Evolutionary conservation across 164 flowering plant species (phyloP).

Genomic region (Liriodendron chinense): DNA sequence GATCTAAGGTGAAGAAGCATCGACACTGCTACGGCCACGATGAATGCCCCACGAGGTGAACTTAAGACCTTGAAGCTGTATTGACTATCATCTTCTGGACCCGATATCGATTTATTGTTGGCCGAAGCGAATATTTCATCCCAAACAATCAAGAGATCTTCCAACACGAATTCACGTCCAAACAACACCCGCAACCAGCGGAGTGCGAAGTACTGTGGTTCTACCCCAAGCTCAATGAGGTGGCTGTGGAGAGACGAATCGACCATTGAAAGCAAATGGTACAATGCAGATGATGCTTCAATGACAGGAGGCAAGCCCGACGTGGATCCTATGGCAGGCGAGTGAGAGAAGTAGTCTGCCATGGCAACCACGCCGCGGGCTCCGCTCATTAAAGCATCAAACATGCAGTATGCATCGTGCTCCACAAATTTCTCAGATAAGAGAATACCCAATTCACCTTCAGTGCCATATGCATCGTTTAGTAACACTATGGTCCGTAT

Average conservation of each 20-base stretch:
- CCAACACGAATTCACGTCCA: constrained; percentile 85
- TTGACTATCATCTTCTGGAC: constrained; percentile 26
- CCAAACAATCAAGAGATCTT: constrained; percentile 73
- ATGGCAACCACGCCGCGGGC: constrained; percentile 69
- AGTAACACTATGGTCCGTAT: constrained; percentile 60
- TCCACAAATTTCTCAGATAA: constrained; percentile 89
- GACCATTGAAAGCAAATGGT: constrained; percentile 74
- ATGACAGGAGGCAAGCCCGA: constrained; percentile 72
- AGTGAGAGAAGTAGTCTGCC: constrained; percentile 70
- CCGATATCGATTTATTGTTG: constrained; percentile 32
- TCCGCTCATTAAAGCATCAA: constrained; percentile 90
- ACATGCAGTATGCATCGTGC: constrained; percentile 96
- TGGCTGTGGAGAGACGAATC: constrained; percentile 83
- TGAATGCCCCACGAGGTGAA: constrained; percentile 80
- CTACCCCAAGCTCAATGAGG: constrained; percentile 87
- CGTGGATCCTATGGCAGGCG: constrained; percentile 48
- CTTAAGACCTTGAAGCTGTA: constrained; percentile 35
- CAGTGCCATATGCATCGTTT: constrained; percentile 94
- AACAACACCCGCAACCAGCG: constrained; percentile 94
- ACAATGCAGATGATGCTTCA: constrained; percentile 86
- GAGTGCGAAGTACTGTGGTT: constrained; percentile 95
- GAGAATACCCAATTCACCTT: constrained; percentile 90
- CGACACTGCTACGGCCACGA: constrained; percentile 78
- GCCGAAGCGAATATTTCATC: constrained; percentile 81
- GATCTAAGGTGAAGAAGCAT: constrained; percentile 83